phyloP scores from a whole-genome alignment of 192 early-diverging fungal genomes.

The Obelidium mucronatum region DNA sequence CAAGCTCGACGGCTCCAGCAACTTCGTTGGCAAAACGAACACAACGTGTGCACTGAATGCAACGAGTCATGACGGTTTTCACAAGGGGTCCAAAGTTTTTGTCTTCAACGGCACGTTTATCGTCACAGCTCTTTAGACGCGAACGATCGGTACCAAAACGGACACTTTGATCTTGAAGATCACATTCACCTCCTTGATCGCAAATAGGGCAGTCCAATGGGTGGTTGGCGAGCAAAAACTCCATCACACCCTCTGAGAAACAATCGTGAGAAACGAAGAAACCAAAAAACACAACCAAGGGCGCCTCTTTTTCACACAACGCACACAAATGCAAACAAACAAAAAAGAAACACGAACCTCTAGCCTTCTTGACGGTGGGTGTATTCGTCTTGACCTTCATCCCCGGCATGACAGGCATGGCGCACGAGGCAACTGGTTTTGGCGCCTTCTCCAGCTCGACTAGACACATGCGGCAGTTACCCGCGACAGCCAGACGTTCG shows the following conservation, averaged over 20 bases:
- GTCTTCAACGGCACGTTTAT: conserved; percentile 97
- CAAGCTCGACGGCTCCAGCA: conserved; percentile 93
- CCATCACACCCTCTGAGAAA: conserved; percentile 61
- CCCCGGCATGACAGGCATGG: conserved; percentile 95
- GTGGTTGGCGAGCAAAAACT: conserved; percentile 95
- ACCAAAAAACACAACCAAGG: too few relatives aligned
- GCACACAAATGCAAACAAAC: neutral
- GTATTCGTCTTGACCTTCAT: conserved; percentile 98
- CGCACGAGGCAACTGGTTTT: conserved; percentile 96
- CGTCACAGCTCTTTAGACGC: conserved; percentile 80
- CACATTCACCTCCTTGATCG: conserved; percentile 99
- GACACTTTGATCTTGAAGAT: conserved; percentile 97
- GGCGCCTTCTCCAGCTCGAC: conserved; percentile 97
- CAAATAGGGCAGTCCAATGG: conserved; percentile 99
- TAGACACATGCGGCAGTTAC: conserved; percentile 99
- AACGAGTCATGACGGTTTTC: conserved; percentile 96
- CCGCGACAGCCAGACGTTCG: conserved; percentile 94
- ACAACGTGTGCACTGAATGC: conserved; percentile 99
- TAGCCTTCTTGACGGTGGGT: conserved; percentile 94
- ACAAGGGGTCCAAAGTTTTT: conserved; percentile 97
- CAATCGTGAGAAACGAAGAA: neutral
- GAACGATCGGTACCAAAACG: conserved; percentile 95
- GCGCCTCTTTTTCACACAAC: too few relatives aligned
- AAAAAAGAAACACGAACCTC: conserved; percentile 40
- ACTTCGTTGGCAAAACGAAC: conserved; percentile 99